Conservation (phyloP, 345 rosid genomes). For the Linum usitatissimum region DNA sequence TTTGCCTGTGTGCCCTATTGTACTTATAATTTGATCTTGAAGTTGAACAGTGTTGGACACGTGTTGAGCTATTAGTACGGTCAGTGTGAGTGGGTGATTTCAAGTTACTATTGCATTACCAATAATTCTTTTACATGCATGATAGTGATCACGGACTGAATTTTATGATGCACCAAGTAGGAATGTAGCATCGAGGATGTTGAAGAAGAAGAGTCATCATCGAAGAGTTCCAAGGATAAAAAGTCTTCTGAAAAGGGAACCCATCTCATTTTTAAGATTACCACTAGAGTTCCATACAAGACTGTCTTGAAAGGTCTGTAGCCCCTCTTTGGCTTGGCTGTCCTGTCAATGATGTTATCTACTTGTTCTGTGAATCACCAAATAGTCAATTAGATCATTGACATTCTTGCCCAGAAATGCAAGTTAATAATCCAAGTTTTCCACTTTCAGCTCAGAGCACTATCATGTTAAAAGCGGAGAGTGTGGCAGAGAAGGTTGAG, state of each 20-base stretch:
- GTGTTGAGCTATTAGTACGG: too few species aligned
- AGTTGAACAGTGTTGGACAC: too few species aligned
- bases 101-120: too few species aligned
- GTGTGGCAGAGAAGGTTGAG: constrained; percentile 61
- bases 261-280: constrained; percentile 65
- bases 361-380: not conserved
- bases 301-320: constrained; percentile 76
- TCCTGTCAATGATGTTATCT: not conserved
- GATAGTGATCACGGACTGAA: not conserved
- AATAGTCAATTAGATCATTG: not conserved
- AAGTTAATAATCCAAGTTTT: not conserved
- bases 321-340: constrained; percentile 7
- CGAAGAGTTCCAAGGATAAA: constrained; percentile 80
- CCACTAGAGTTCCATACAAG: constrained; percentile 84
- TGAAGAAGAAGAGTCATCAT: constrained; percentile 64
- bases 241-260: constrained; percentile 75
- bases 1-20: too few species aligned
- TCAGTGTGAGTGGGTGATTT: too few species aligned
- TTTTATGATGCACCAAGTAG: constrained; percentile 27
- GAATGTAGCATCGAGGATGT: constrained; percentile 84
- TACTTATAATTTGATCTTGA: too few species aligned
- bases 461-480: constrained; percentile 82
- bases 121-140: too few species aligned
- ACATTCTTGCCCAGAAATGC: not conserved
- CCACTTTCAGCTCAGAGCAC: constrained; percentile 74